These are phyloP conservation scores for Aspergillus sp. DNA, from an alignment of 2,329 filamentous ascomycete genomes.

Conservation along the genomic window DNA sequence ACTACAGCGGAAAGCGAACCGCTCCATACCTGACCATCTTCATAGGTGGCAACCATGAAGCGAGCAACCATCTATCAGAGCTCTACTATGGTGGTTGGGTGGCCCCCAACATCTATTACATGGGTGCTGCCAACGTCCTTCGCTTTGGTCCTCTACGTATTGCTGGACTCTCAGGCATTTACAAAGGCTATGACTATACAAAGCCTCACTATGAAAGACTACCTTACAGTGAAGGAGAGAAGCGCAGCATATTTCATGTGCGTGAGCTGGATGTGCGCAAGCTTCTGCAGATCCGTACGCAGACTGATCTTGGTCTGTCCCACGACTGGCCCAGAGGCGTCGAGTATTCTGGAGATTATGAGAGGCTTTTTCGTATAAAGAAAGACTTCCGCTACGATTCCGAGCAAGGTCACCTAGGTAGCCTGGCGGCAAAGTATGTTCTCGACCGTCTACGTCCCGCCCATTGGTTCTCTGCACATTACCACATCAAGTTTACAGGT, in stretches of 20 bases:
- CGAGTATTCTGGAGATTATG: constrained; percentile 67
- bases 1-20: constrained; percentile 70
- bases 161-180: constrained; percentile 86
- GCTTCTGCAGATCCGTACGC: constrained; percentile 72
- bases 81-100: constrained; percentile 97
- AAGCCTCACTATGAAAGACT: constrained; percentile 78
- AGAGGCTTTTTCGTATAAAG: constrained; percentile 65
- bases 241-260: constrained; percentile 81
- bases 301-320: constrained; percentile 84
- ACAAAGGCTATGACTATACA: constrained; percentile 83
- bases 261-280: constrained; percentile 88
- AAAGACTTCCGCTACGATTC: constrained; percentile 70
- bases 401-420: constrained; percentile 67
- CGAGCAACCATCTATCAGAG: constrained; percentile 82
- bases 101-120: constrained; percentile 93
- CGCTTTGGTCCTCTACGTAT: constrained; percentile 79
- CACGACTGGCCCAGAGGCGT: constrained; percentile 91
- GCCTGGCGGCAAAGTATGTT: constrained; percentile 68
- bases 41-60: constrained; percentile 92
- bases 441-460: constrained; percentile 73
- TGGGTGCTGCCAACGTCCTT: constrained; percentile 86
- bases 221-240: constrained; percentile 70
- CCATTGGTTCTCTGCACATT: constrained; percentile 89
- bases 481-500: constrained; percentile 83
- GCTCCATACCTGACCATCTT: constrained; percentile 91